Evolutionary conservation across 495 filamentous ascomycete species (phyloP), one percentile per base, ranked within the genome.

Genomic region (Antarctomyces pellizariae): DNA sequence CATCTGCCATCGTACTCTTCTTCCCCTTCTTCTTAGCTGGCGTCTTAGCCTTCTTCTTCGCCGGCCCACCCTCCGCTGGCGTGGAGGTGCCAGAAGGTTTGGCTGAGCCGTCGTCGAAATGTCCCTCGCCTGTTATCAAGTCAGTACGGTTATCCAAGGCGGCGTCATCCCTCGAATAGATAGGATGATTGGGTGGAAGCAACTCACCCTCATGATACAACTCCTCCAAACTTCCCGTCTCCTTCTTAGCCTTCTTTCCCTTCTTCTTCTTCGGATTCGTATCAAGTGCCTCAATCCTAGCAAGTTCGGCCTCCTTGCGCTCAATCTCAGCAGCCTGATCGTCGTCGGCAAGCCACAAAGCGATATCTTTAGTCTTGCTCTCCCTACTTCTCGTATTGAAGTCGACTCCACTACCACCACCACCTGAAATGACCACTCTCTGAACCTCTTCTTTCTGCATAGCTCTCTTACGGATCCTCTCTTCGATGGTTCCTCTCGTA

Each of bases 361-460:
- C 82, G 45, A 93, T 90, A 42, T 93, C 83, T 52, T 89, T 89
- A 34, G 80, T 86, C 18, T 79, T 67, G 48, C 83, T 91, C 48
- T 90, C 82, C 26, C 78, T 67, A 36, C 71, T 67, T 35, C 82
- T 68, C 10, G 79, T 84, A 45, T 83, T 90, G 57, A 93, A 93
- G 52, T 93, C 83, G 22, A 91, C 83, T 31, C 71, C 71, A 26
- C 70, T 60, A 22, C 74, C 66, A 21, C 70, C 75, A 21, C 80
- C 82, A 32, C 82, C 82, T 15, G 79, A 78, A 41, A 99, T 99
- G 47, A 99, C 86, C 16, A 99, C 86, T 15, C 86, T 75, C 49
- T 99, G 86, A 36, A 99, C 86, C 46, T 99, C 86, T 53, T 99
- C 89, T 51, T 99, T 99, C 49, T 99, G 86, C 46, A 92, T 54